A percentile compares a stretch with the other conserved stretches of the same genome.
Conservation (phyloP, 2,329 filamentous ascomycete species). For the Fusarium acutatum region DNA sequence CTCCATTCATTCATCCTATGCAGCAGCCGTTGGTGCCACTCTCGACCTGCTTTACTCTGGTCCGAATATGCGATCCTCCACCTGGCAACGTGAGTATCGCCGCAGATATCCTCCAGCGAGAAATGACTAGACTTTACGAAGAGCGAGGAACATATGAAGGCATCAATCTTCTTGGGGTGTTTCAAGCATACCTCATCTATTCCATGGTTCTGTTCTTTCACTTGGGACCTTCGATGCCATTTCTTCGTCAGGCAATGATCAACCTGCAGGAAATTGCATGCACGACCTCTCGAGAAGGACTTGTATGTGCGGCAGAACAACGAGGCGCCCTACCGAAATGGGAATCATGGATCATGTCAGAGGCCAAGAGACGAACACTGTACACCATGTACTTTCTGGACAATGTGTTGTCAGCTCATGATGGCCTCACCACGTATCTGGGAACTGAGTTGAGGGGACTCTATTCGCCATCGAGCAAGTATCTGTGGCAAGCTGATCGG, state of each 20-base stretch:
- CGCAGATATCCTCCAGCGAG: constrained; percentile 48
- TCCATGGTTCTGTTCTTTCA: constrained; percentile 58
- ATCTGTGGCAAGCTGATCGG: constrained; percentile 54
- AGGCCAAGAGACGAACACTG: constrained; percentile 61
- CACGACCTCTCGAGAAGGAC: constrained; percentile 48
- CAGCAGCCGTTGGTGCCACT: constrained; percentile 48
- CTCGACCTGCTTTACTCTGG: constrained; percentile 52
- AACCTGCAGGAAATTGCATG: constrained; percentile 61
- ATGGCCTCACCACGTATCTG: constrained; percentile 56
- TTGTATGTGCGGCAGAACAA: constrained; percentile 55
- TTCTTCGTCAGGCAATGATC: constrained; percentile 55
- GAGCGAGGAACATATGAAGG: constrained; percentile 40
- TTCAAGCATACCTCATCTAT: constrained; percentile 65
- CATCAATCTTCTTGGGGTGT: constrained; percentile 50
- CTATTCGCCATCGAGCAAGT: constrained; percentile 51
- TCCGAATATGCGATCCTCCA: constrained; percentile 50
- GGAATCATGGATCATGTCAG: constrained; percentile 63
- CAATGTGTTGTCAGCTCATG: constrained; percentile 54
- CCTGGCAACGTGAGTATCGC: constrained; percentile 46
- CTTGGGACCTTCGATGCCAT: constrained; percentile 33
- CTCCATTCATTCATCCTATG: constrained; percentile 55
- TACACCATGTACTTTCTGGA: constrained; percentile 64
- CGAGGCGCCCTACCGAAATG: constrained; percentile 52
- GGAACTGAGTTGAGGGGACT: constrained; percentile 58
- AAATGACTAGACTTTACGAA: constrained; percentile 53